Evolutionary conservation across 2,329 filamentous ascomycete genomes (phyloP), one percentile per base, ranked within the genome.

Genomic region (Epichloe coenophiala): DNA sequence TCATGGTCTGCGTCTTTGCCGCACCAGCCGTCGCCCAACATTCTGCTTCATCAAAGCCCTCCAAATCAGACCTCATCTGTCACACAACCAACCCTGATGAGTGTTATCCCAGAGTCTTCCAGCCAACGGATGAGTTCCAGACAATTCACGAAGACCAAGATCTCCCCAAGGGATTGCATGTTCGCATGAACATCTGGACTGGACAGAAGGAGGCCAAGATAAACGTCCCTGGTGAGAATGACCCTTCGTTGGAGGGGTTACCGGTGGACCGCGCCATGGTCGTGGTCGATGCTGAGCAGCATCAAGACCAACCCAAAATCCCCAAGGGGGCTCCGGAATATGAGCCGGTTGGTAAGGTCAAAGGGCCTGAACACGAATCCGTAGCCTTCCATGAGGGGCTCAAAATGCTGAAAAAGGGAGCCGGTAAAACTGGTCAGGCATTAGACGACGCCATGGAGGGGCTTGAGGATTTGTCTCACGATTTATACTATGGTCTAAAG

Each of bases 401-500:
- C 46, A 63, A 69, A 36, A 66, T 72, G 39, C 61, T 83, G 47
- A 76, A 76, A 58, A 69, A 63, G 45, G 68, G 70, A n/a, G 57
- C 59, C 11, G 56, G 54, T 19, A 57, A 58, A 6, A 56, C 57
- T 40, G 61, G 63, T 15, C 56, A 65, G 49, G 63, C 60, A 3
- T 66, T 79, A 13, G 72, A 76, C 40, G 66, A 66, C 11, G 76
- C 77, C 0, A 69, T 86, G 7, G 72, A 76, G 36, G 71, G 71
- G 36, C 71, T 86, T n/a, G 71, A 76, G 54, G 81, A 85, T 6
- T 66, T 84, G 31, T 76, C 81, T 0, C 81, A 85, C 62, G 82
- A 84, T 63, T 78, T 84, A 55, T 85, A 83, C 67, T 86, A 84
- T 62, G 82, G 82, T 9, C 68, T 81, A 17, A 77, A 82, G 61